Percentiles rank a stretch among this genome's conserved stretches.
Conservation (phyloP, 192 early-diverging fungal species). For the Backusella mclennaniae region DNA sequence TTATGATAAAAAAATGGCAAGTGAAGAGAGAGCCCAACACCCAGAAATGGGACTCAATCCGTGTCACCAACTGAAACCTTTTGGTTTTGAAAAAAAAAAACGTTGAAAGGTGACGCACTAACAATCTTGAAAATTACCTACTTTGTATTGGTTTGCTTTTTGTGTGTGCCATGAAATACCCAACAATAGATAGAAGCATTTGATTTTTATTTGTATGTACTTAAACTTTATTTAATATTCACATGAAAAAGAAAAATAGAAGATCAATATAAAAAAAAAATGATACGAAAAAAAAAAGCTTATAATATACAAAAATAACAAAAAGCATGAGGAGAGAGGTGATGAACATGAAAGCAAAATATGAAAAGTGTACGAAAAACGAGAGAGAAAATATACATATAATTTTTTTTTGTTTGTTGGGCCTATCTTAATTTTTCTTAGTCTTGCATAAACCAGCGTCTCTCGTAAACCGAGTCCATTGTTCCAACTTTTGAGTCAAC, state of each 20-base stretch:
- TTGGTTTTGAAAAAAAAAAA: too few species aligned
- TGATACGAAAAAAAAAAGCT: background rate
- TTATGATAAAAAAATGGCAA: too few species aligned
- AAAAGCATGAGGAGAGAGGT: background rate
- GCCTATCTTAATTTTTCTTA: background rate
- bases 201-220: background rate
- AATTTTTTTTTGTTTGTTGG: background rate
- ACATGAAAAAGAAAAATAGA: background rate
- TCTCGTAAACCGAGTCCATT: background rate
- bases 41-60: too few species aligned
- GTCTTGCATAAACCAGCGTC: background rate
- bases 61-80: too few species aligned
- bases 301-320: background rate
- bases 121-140: too few species aligned
- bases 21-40: too few species aligned
- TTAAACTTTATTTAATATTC: background rate
- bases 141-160: too few species aligned
- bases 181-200: too few species aligned
- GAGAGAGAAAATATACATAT: background rate
- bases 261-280: too few species aligned
- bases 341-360: background rate
- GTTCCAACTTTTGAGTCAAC: conserved; percentile 1
- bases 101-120: too few species aligned
- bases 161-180: too few species aligned
- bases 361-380: background rate